Conservation (phyloP, 768 basidiomycete genomes). For the Kondoa malvinella region DNA sequence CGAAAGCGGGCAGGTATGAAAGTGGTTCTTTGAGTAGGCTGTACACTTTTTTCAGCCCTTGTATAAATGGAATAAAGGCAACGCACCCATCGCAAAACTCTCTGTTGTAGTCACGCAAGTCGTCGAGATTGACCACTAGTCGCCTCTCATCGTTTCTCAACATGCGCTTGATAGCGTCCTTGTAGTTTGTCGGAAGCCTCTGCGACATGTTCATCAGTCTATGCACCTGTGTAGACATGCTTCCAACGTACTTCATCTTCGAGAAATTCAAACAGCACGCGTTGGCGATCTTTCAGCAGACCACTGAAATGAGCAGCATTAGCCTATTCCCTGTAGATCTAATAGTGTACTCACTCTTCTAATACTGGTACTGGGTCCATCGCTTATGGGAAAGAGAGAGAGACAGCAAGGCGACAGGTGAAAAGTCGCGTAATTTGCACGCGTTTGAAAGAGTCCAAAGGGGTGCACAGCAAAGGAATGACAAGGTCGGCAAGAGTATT, state of each 20-base stretch:
- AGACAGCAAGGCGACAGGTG: background rate
- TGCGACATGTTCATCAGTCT: background rate
- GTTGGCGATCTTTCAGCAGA: background rate
- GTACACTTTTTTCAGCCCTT: background rate
- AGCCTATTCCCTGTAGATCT: background rate
- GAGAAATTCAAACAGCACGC: constrained; percentile 37
- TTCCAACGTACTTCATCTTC: constrained; percentile 60
- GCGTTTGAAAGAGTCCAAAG: background rate
- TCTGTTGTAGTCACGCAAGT: constrained; percentile 79
- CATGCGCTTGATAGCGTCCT: constrained; percentile 18
- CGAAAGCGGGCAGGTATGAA: constrained; percentile 73
- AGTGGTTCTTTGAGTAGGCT: constrained; percentile 76
- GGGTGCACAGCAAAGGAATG: background rate
- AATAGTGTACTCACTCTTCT: constrained; percentile 2
- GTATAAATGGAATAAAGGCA: background rate
- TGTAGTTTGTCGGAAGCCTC: constrained; percentile 6
- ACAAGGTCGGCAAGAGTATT: too few species aligned
- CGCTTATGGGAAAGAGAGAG: background rate
- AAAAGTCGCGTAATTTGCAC: background rate
- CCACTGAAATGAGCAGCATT: background rate
- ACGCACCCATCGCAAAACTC: constrained; percentile 53
- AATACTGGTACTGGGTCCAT: background rate
- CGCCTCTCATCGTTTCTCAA: constrained; percentile 29
- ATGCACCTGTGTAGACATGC: background rate
- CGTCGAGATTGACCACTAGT: constrained; percentile 87